Evolutionary conservation across 2,329 filamentous ascomycete species (phyloP).

Genomic region (Dactylellina sp.): DNA sequence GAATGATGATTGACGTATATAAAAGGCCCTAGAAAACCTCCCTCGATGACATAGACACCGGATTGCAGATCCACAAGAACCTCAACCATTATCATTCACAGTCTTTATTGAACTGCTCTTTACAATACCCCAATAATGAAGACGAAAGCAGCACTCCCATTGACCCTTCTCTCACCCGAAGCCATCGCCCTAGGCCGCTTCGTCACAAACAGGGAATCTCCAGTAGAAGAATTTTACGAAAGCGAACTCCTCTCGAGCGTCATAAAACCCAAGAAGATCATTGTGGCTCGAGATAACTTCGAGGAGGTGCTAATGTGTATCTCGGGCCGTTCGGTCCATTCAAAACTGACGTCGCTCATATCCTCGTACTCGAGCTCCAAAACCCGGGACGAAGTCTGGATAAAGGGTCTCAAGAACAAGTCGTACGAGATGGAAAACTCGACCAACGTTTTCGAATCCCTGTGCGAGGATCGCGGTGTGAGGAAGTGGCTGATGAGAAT

Average conservation of each 20-base stretch:
- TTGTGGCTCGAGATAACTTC: background rate
- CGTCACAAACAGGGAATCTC: slow-evolving; percentile 24
- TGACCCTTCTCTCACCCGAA: slow-evolving; percentile 20
- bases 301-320: background rate
- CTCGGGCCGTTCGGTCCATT: background rate
- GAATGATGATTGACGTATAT: no score
- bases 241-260: slow-evolving; percentile 11
- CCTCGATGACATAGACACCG: no score
- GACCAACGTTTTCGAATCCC: slow-evolving; percentile 15
- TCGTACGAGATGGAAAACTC: slow-evolving; percentile 34
- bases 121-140: no score
- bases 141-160: background rate
- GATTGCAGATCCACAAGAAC: no score
- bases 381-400: background rate
- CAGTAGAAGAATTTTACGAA: slow-evolving; percentile 33
- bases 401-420: slow-evolving; percentile 5
- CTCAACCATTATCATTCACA: no score
- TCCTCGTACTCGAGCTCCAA: background rate
- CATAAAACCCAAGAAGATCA: slow-evolving; percentile 4
- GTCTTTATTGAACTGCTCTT: no score
- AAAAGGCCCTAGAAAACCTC: no score
- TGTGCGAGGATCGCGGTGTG: slow-evolving; percentile 3
- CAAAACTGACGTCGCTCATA: background rate
- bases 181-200: slow-evolving; percentile 43
- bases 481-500: slow-evolving; percentile 10